Base-by-base conservation (phyloP, 345 rosid species). In the Atalantia buxifolia region DNA sequence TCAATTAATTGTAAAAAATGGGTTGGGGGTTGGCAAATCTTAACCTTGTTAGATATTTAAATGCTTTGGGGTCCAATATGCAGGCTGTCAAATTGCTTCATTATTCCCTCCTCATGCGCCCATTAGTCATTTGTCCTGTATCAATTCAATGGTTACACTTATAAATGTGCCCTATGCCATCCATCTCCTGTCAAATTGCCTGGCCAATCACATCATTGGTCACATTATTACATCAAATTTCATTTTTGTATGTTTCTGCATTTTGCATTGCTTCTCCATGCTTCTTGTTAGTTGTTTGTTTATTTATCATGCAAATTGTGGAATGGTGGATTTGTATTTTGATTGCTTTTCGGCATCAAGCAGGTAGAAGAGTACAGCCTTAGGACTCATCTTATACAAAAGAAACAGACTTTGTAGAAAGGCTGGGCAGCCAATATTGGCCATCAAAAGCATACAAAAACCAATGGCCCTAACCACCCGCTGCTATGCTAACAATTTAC, bases 371-470 rank as follows among this genome's bases (percentile, higher is more conserved):
- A 91, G 77, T 76, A 81, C 81, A 91, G 95, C 74, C 79, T 86
- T 36, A 84, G 80, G 79, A 86, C 92, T 59, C 94, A 95, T 86
- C 80, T 87, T 55, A 76, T 91, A 69, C 98, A 92, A 84, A 85
- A 78, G 82, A 86, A 90, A 78, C 86, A 89, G 76, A 81, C 85
- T 48, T 75, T 79, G 84, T 78, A 85, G 83, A 83, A 62, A 21
- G 76, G 71, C n/a, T 68, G 77, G 80, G 84, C 83, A 73, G 66
- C 78, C 81, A n/a, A 48, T 82, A 48, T 42, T 84, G 67, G 74
- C 80, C 64, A 66, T 74, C 70, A 72, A 69, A 78, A 78, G 70
- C 68, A 77, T 4, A 9, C 27, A n/a, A 59, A 21, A 36, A 76
- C 57, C 79, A 76, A 78, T 80, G 88, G 83, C 81, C 69, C 31